Evolutionary conservation across 23 red algal genomes (phyloP).

Genomic region (Gracilaria gracilis): DNA sequence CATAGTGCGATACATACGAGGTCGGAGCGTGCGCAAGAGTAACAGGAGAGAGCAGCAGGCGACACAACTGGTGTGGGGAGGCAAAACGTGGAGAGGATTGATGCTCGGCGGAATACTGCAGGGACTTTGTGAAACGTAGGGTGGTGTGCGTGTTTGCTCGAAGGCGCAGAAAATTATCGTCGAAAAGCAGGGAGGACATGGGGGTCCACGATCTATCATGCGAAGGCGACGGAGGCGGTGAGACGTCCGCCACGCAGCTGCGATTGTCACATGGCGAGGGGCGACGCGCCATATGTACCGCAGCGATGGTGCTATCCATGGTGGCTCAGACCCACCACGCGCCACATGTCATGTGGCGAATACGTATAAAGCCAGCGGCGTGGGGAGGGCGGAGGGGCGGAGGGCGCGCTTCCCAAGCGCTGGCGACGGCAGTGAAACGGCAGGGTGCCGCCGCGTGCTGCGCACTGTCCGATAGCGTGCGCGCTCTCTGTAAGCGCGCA

Average conservation of each 20-base stretch:
- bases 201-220: no score
- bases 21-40: slow-evolving; percentile 7
- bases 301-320: no score
- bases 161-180: slow-evolving; percentile 6
- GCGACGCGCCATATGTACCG: not conserved
- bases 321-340: no score
- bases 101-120: slow-evolving; percentile 2
- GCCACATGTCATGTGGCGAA: no score
- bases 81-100: not conserved
- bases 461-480: not conserved
- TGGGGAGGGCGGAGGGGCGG: not conserved
- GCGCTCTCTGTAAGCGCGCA: not conserved
- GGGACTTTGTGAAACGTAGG: slow-evolving; percentile 17
- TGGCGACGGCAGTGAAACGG: not conserved
- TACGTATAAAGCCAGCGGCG: no score
- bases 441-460: not conserved
- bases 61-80: slow-evolving; percentile 11
- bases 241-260: not conserved
- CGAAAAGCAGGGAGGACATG: slow-evolving; percentile 19
- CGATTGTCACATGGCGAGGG: not conserved
- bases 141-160: slow-evolving; percentile 33
- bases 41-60: slow-evolving; percentile 24
- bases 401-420: not conserved
- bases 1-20: slow-evolving; percentile 30
- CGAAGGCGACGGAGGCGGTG: not conserved